These are phyloP conservation scores for Botrytis squamosa DNA, from an alignment of 2,329 filamentous ascomycete species.

Conservation along the genomic window DNA sequence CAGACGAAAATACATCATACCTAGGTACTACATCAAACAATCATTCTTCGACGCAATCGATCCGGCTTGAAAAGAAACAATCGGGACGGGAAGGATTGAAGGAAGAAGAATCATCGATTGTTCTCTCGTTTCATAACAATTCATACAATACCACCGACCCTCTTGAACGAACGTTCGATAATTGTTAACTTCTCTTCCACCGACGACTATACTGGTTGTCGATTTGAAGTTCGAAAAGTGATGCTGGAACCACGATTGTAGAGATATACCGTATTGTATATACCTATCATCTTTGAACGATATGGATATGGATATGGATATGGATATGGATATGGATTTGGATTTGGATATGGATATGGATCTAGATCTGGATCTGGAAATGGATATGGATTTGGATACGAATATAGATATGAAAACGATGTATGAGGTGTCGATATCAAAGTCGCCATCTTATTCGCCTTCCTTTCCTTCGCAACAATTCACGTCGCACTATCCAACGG, in stretches of 20 bases:
- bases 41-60: not conserved
- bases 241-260: conserved; percentile 39
- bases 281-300: not conserved
- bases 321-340: no score
- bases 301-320: no score
- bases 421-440: not conserved
- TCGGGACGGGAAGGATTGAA: conserved; percentile 10
- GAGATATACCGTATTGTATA: conserved; percentile 12
- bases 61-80: not conserved
- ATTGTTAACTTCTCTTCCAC: not conserved
- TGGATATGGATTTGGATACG: not conserved
- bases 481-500: conserved; percentile 13
- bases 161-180: not conserved
- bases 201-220: conserved; percentile 8
- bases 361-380: no score
- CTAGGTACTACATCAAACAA: not conserved
- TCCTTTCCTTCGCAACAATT: conserved; percentile 1
- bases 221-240: conserved; percentile 19
- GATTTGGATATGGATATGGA: not conserved
- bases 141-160: not conserved
- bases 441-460: not conserved
- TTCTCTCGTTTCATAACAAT: not conserved
- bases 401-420: not conserved
- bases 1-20: not conserved
- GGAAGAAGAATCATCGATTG: conserved; percentile 1